Base-by-base conservation (phyloP, 352 stramenopile genomes). In the Peronospora destructor region DNA sequence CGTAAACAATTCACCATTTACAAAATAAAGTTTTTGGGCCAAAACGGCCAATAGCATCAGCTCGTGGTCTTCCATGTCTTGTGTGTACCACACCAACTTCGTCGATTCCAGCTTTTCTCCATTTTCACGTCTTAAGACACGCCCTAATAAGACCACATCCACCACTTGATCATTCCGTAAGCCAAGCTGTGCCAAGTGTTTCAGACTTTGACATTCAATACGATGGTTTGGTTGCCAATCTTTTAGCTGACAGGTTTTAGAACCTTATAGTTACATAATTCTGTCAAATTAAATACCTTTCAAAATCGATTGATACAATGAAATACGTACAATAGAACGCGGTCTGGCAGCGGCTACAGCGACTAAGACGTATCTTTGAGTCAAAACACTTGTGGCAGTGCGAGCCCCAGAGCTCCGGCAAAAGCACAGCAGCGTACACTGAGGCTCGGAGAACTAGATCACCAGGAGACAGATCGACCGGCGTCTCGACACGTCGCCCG, bases 311-410 rank as follows among this genome's bases (percentile, higher is more conserved):
- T 12, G 3, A 0, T 21, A n/a, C 7, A n/a, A n/a, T 43, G 28
- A 5, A 49, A 10, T 33, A 58, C 73, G 41, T 33, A 86, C 80
- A 91, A 56, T 91, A 91, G 19, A 80, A 73, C 7, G 63, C 75
- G 0, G 61, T 56, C 38, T 53, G 62, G 46, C 80, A 91, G 11
- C 69, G 61, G 2, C 73, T 71, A 32, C 80, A 91, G 44, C 75
- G 73, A 35, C 69, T 76, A 17, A 87, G 66, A 25, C 55, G 56
- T 13, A 23, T 11, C 6, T 17, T 12, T 1, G 35, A 38, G 12
- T 17, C 14, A 39, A 91, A 88, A 56, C 80, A 91, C 12, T 61
- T 59, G 55, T 85, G 72, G 49, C 80, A 91, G 26, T 74, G 71
- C 17, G 69, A 70, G 8, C 48, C 14, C 80, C 77, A 91, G 14